A percentile compares a stretch with the other conserved stretches of the same genome.
phyloP scores from a whole-genome alignment of 805 yeast genomes.

The Starmerella floricola region DNA sequence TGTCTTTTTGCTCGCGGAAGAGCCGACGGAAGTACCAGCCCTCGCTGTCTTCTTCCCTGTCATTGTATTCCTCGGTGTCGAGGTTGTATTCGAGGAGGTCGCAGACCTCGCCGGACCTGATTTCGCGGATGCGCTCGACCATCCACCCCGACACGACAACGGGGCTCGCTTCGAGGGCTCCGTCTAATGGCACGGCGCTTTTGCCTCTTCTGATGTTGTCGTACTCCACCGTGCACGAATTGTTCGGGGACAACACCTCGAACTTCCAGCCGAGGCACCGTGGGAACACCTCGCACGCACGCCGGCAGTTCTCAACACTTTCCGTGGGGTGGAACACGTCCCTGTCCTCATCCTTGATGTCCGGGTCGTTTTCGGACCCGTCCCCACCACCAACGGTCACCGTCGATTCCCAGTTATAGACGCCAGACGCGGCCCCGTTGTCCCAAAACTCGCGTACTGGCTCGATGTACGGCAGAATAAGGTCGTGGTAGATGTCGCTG shows the following conservation, averaged over 20 bases:
- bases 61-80: conserved; percentile 10
- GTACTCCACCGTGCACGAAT: conserved; percentile 8
- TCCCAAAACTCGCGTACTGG: conserved; percentile 24
- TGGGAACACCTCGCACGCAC: conserved; percentile 7
- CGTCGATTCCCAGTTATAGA: background rate
- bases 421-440: conserved; percentile 2
- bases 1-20: conserved; percentile 5
- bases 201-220: conserved; percentile 15
- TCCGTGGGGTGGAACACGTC: conserved; percentile 9
- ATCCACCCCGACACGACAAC: conserved; percentile 26
- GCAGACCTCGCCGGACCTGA: conserved; percentile 19
- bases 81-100: conserved; percentile 14
- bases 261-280: conserved; percentile 18
- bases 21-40: conserved; percentile 22
- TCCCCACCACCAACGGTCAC: background rate
- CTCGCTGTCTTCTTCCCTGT: conserved; percentile 10
- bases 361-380: background rate
- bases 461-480: conserved; percentile 26
- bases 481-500: conserved; percentile 28
- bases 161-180: conserved; percentile 4
- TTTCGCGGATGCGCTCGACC: conserved; percentile 26
- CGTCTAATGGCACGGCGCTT: conserved; percentile 5
- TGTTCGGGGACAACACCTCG: background rate
- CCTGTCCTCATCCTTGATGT: background rate
- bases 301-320: conserved; percentile 9